phyloP scores from a whole-genome alignment of 495 filamentous ascomycete genomes.

The Xylaria flabelliformis region DNA sequence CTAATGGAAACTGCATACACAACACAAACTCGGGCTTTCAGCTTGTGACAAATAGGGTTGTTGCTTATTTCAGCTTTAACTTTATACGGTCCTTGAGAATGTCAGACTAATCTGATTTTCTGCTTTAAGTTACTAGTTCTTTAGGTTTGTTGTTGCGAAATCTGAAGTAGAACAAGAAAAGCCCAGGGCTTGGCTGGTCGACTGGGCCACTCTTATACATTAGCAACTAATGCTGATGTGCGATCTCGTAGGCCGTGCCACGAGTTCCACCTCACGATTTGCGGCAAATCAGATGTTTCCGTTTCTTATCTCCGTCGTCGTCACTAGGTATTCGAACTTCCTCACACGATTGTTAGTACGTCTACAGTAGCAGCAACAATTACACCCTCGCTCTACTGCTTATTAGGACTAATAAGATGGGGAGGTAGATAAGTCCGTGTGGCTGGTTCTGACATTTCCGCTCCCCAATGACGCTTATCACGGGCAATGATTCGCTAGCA shows the following conservation, averaged over 20 bases:
- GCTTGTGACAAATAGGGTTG: not conserved
- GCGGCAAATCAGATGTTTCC: slow-evolving; percentile 13
- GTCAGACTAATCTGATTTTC: not conserved
- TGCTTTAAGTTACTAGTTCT: not conserved
- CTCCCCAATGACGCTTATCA: slow-evolving; percentile 37
- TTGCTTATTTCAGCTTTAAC: not conserved
- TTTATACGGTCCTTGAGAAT: not conserved
- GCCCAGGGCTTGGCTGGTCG: not conserved
- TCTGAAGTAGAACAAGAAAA: not conserved
- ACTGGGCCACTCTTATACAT: not conserved
- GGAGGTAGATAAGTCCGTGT: slow-evolving; percentile 9
- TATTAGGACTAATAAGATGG: slow-evolving; percentile 9
- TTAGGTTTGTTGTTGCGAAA: not conserved
- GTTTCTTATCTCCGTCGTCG: slow-evolving; percentile 17
- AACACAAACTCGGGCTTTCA: not conserved
- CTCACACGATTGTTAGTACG: not conserved
- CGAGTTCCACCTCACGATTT: not conserved
- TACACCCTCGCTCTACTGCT: not conserved
- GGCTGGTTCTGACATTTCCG: slow-evolving; percentile 44
- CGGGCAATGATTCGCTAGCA: slow-evolving; percentile 38
- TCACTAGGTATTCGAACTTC: slow-evolving; percentile 13
- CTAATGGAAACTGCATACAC: not conserved
- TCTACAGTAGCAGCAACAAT: not conserved
- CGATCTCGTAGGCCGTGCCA: not conserved
- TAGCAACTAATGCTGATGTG: not conserved